These are phyloP conservation scores for Micromonas pusilla DNA, from an alignment of 139 green algal species.

Conservation along the genomic window DNA sequence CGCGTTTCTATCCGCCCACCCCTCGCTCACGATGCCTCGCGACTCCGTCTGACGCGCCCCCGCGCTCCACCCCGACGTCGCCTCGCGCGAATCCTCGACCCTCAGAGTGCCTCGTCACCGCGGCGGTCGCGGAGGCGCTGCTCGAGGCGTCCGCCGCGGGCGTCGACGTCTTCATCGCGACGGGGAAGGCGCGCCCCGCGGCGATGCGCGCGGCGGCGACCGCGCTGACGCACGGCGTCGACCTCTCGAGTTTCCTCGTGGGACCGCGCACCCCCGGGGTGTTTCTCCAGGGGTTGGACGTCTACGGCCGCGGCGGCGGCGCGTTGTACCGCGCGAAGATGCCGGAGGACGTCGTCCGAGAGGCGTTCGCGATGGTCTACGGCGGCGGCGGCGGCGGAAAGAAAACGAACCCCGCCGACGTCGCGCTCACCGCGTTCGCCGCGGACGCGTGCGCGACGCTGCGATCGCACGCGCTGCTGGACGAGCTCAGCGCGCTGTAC, in stretches of 20 bases:
- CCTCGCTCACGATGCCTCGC: too few relatives aligned
- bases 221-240: constrained; percentile 54
- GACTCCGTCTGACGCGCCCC: too few relatives aligned
- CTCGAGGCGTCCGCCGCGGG: constrained; percentile 43
- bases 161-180: constrained; percentile 72
- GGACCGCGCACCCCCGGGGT: constrained; percentile 61
- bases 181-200: constrained; percentile 82
- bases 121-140: constrained; percentile 43
- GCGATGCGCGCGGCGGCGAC: constrained; percentile 54
- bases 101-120: background rate
- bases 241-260: constrained; percentile 58
- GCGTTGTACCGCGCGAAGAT: constrained; percentile 5
- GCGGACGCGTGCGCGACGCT: constrained; percentile 16
- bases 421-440: constrained; percentile 19
- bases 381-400: too few relatives aligned
- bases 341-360: background rate
- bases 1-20: too few relatives aligned
- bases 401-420: too few relatives aligned
- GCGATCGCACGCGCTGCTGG: background rate
- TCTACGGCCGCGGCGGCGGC: background rate
- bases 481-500: constrained; percentile 6
- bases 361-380: constrained; percentile 7
- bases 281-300: constrained; percentile 53
- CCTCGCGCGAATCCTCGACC: too few relatives aligned
- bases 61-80: too few relatives aligned